phyloP scores from a whole-genome alignment of 1,284 basidiomycete species.

The Fistulinella cinereoalba region DNA sequence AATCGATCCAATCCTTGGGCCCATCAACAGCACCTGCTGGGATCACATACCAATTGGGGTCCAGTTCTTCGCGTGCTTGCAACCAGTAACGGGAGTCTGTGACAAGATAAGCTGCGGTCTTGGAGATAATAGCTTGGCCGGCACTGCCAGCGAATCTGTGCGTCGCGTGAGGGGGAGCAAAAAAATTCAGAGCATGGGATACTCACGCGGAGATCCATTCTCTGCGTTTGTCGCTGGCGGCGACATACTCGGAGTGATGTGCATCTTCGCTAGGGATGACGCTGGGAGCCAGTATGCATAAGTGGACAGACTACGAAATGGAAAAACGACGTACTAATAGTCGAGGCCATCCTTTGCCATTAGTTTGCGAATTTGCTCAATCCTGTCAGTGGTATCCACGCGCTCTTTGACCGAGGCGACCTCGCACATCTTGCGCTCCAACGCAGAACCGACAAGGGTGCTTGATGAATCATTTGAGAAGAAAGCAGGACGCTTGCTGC shows the following conservation, averaged over 20 bases:
- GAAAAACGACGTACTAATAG: constrained; percentile 69
- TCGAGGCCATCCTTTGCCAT: constrained; percentile 77
- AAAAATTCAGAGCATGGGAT: background rate
- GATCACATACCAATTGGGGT: constrained; percentile 76
- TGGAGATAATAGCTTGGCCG: constrained; percentile 77
- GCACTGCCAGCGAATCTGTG: constrained; percentile 82
- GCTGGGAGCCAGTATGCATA: constrained; percentile 34
- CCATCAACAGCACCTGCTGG: constrained; percentile 59
- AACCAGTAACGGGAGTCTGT: constrained; percentile 90
- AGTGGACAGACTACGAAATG: constrained; percentile 6
- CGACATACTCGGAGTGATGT: constrained; percentile 87
- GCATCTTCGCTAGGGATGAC: constrained; percentile 84
- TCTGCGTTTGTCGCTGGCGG: constrained; percentile 75
- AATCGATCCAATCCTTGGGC: constrained; percentile 77
- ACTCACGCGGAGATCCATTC: constrained; percentile 81
- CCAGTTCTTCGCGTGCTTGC: constrained; percentile 77
- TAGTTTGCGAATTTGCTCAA: constrained; percentile 64
- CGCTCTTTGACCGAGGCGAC: constrained; percentile 50
- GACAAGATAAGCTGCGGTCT: constrained; percentile 66
- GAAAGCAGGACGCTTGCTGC: constrained; percentile 47
- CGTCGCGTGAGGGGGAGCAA: constrained; percentile 2
- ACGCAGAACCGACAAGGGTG: constrained; percentile 69
- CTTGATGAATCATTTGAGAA: constrained; percentile 59
- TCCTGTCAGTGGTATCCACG: constrained; percentile 57
- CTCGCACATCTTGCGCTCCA: constrained; percentile 65